phyloP scores from a whole-genome alignment of 2,329 filamentous ascomycete genomes.

The Aspergillus sp. region DNA sequence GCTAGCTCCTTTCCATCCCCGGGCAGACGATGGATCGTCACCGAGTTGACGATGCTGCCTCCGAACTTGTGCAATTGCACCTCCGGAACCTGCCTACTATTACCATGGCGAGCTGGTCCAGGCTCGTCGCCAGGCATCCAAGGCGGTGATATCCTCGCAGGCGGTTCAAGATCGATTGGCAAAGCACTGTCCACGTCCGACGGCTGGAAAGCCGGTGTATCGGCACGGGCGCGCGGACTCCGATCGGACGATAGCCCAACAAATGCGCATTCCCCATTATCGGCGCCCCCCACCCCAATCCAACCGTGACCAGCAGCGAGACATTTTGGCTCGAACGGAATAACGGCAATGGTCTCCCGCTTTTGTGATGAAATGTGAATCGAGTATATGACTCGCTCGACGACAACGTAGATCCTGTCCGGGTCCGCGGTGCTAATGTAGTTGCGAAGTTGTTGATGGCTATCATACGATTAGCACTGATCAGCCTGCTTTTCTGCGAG shows the following conservation, averaged over 20 bases:
- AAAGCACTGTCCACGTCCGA: constrained; percentile 60
- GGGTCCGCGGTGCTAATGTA: constrained; percentile 79
- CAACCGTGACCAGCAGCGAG: constrained; percentile 83
- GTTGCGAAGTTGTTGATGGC: constrained; percentile 67
- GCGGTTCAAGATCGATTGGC: constrained; percentile 51
- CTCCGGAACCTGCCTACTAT: constrained; percentile 38
- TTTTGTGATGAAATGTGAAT: constrained; percentile 69
- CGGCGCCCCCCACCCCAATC: constrained; percentile 82
- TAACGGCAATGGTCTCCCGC: constrained; percentile 70
- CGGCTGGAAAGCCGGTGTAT: constrained; percentile 36
- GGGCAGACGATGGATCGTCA: constrained; percentile 62
- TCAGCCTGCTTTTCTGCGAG: background rate
- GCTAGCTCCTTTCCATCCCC: constrained; percentile 43
- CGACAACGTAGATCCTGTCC: constrained; percentile 82
- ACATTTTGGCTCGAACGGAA: constrained; percentile 76
- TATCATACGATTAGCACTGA: constrained; percentile 27
- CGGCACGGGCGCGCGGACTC: constrained; percentile 41
- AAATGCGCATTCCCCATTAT: constrained; percentile 82
- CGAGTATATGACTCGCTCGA: constrained; percentile 70
- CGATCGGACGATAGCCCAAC: constrained; percentile 59
- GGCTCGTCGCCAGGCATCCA: constrained; percentile 25
- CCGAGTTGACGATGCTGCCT: constrained; percentile 66
- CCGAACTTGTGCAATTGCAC: constrained; percentile 62
- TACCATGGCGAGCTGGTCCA: constrained; percentile 19
- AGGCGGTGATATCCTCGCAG: constrained; percentile 27